Conservation (phyloP, 164 flowering plant species). For the Kalanchoe fedtschenkoi region DNA sequence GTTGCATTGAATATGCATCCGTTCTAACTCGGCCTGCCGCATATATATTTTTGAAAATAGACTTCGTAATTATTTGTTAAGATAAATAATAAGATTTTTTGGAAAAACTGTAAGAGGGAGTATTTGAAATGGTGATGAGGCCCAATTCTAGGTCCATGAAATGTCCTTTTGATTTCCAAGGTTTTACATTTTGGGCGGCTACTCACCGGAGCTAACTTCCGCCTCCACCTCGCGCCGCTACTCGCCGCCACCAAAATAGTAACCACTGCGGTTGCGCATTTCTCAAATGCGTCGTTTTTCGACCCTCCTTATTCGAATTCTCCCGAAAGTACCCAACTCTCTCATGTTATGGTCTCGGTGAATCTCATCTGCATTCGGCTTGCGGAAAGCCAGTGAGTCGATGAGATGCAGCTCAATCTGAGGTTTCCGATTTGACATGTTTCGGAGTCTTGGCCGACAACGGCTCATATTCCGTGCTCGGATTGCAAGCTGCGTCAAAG, state of each 20-base stretch:
- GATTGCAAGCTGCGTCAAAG: conserved; percentile 57
- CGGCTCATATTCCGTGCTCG: conserved; percentile 57
- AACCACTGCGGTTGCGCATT: neutral
- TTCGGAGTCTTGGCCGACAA: conserved; percentile 33
- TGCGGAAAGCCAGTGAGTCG: neutral
- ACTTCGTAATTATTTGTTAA: too few species aligned
- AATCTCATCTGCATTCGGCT: neutral
- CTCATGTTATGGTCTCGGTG: neutral
- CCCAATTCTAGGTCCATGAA: neutral
- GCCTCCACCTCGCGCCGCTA: neutral
- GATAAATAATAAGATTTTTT: too few species aligned
- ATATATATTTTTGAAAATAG: too few species aligned
- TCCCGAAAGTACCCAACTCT: neutral
- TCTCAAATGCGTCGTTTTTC: neutral
- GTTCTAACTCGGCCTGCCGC: too few species aligned
- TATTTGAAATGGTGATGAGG: too few species aligned
- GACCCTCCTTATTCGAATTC: neutral
- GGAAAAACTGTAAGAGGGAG: too few species aligned
- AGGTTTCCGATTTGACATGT: conserved; percentile 32
- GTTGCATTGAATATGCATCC: too few species aligned
- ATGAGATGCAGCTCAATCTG: conserved; percentile 24
- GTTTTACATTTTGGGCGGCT: neutral
- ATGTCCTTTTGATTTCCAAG: neutral
- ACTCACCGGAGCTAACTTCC: conserved; percentile 1
- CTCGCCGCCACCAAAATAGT: neutral